Base-by-base conservation (phyloP, 2,329 filamentous ascomycete genomes). In the Pestalotiopsis fici region DNA sequence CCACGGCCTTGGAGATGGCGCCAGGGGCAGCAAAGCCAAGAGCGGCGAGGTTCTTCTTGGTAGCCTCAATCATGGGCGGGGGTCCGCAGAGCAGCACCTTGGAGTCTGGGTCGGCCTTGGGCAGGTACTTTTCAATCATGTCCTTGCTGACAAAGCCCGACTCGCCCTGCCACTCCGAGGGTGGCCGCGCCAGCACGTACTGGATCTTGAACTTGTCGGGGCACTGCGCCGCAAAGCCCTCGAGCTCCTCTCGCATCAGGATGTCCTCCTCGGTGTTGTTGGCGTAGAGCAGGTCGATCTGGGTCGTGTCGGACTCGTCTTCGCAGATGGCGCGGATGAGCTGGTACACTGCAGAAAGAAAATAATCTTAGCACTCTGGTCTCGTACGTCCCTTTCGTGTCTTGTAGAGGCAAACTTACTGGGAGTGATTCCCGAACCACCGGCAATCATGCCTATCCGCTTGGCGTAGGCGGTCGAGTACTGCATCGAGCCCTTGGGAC, bases 301-400 rank as follows among this genome's bases (percentile, higher is more conserved):
- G 77, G 0, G 89, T 91, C 0, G 79, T 81, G 69, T 91, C 89
- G 6, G 76, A 78, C 18, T 84, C 79, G 65, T 90, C 85, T 72
- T 90, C 88, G 71, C 87, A 89, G 67, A 91, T 88, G 56, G 87
- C 87, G 3, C 88, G 85, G 72, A 91, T 89, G 6, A 91, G 76
- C 73, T 91, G 88, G 74, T 82, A 88, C 83, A 88, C 59, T 62
- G 11, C 12, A 15, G 37, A 0, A 18, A 43, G 31, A 18, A n/a
- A 27, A 1, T 18, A 1, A 18, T 62, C 35, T 62, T 47, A 62
- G 59, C 47, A 21, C 7, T 18, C 23, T 13, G 23, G 18, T 25
- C 1, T 15, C 7, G 11, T 3, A 3, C 1, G 13, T 21, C n/a
- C 37, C 11, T 9, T 27, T 31, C 0, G 7, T 3, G 9, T 21